Conservation (phyloP, 441 rosid genomes). For the Biscutella laevigata region DNA sequence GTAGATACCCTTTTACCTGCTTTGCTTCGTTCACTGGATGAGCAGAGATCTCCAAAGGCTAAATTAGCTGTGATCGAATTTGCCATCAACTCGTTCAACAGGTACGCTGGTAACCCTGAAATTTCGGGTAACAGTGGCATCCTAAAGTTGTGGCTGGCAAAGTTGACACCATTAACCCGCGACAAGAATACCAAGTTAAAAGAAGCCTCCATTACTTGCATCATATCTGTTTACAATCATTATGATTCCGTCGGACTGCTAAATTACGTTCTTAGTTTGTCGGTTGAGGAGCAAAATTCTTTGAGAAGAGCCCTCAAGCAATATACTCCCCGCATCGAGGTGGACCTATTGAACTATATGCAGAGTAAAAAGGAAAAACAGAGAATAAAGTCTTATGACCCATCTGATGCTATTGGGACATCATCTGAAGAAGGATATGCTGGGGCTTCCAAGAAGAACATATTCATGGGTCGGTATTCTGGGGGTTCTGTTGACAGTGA, state of each 20-base stretch:
- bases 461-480: slow-evolving; percentile 75
- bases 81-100: slow-evolving; percentile 77
- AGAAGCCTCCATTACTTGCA: slow-evolving; percentile 89
- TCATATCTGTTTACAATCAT: slow-evolving; percentile 83
- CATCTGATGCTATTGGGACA: slow-evolving; percentile 75
- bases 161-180: slow-evolving; percentile 71
- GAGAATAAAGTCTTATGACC: slow-evolving; percentile 74
- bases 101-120: slow-evolving; percentile 64
- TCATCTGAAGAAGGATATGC: slow-evolving; percentile 87
- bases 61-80: slow-evolving; percentile 96
- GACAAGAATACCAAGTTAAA: slow-evolving; percentile 90
- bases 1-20: slow-evolving; percentile 88
- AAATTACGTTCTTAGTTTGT: slow-evolving; percentile 85
- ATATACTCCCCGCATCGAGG: slow-evolving; percentile 95
- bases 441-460: slow-evolving; percentile 56
- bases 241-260: slow-evolving; percentile 82
- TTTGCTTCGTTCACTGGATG: slow-evolving; percentile 92
- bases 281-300: slow-evolving; percentile 94
- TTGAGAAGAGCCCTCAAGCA: slow-evolving; percentile 91
- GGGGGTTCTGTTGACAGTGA: slow-evolving; percentile 74
- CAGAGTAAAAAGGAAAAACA: slow-evolving; percentile 93
- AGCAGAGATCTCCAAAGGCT: slow-evolving; percentile 97
- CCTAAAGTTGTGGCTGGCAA: slow-evolving; percentile 86
- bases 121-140: slow-evolving; percentile 80
- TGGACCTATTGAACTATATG: slow-evolving; percentile 83